Percentiles rank a stretch among this genome's conserved stretches.
Conservation (phyloP, 2,329 filamentous ascomycete species). For the Neonectria magnoliae region DNA sequence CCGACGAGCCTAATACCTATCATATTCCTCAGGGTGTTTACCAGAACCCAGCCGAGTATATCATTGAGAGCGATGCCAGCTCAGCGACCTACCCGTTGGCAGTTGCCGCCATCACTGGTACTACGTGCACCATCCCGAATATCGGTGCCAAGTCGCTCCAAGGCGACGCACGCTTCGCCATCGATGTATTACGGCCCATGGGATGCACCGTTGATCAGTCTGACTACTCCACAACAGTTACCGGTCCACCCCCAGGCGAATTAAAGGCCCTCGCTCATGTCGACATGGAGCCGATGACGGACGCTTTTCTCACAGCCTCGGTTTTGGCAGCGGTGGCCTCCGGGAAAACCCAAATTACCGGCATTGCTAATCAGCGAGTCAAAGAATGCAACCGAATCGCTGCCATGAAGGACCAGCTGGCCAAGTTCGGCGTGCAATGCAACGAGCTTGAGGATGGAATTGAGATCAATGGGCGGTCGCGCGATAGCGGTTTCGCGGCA, state of each 20-base stretch:
- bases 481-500: conserved; percentile 57
- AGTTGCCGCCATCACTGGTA: conserved; percentile 93
- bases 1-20: conserved; percentile 87
- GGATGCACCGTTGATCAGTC: conserved; percentile 91
- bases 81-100: conserved; percentile 96
- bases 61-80: conserved; percentile 96
- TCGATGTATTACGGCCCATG: conserved; percentile 92
- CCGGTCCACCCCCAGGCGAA: conserved; percentile 79
- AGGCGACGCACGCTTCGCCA: conserved; percentile 92
- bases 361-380: conserved; percentile 96
- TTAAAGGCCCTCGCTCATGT: conserved; percentile 82
- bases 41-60: conserved; percentile 84
- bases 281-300: conserved; percentile 99
- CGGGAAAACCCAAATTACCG: conserved; percentile 85
- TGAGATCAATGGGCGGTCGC: conserved; percentile 68
- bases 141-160: conserved; percentile 93
- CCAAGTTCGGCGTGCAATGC: conserved; percentile 90
- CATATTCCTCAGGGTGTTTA: conserved; percentile 89
- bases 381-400: conserved; percentile 98
- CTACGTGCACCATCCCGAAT: conserved; percentile 94
- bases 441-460: conserved; percentile 96
- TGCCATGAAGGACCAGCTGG: conserved; percentile 94
- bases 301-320: conserved; percentile 95
- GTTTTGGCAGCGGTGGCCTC: conserved; percentile 90
- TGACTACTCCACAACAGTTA: conserved; percentile 88